Evolutionary conservation across 345 rosid species (phyloP), one percentile per base, ranked within the genome.

Genomic region (Rubroshorea leprosula): DNA sequence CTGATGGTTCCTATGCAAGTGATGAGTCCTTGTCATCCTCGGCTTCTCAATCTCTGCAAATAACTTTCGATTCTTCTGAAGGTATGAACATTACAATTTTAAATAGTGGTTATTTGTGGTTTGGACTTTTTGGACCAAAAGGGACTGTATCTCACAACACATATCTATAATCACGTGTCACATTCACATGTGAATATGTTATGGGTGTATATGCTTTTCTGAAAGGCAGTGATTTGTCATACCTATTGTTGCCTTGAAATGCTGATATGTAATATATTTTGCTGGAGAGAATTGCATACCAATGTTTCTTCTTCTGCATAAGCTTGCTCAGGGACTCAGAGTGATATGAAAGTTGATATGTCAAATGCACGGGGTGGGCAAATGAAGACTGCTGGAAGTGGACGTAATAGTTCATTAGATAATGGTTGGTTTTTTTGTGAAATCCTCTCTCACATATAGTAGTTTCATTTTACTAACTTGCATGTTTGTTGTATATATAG

Each of bases 1-100:
- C 79, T 17, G 83, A 81, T 64, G 87, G 87, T 59, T 72, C 80
- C 15, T 77, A 55, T 77, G 82, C 74, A 26, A 79, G 80, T 79
- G 87, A 81, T 57, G 84, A 80, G 65, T 70, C 78, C 17, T 64
- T 77, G 51, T 69, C 74, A 26, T 73, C 66, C 18, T n/a, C n/a
- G n/a, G n/a, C n/a, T n/a, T n/a, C n/a, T n/a, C 70, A 60, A 20
- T 65, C 70, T 54, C 55, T 64, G 41, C 72, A 49, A 50, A 51
- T 62, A 27, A 27, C 52, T 13, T 61, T 65, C 15, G 78, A 68
- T 58, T 56, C 65, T 57, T 56, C 60, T 51, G 72, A 74, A 71
- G 78, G 81, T 74, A 47, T 41, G 68, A 13, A n/a, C 4, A 44
- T n/a, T 3, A 35, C 10, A 5, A 13, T 5, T 44, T 44, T 14